Base-by-base conservation (phyloP, 2,329 filamentous ascomycete species). In the Xylariomycetidae sp. region DNA sequence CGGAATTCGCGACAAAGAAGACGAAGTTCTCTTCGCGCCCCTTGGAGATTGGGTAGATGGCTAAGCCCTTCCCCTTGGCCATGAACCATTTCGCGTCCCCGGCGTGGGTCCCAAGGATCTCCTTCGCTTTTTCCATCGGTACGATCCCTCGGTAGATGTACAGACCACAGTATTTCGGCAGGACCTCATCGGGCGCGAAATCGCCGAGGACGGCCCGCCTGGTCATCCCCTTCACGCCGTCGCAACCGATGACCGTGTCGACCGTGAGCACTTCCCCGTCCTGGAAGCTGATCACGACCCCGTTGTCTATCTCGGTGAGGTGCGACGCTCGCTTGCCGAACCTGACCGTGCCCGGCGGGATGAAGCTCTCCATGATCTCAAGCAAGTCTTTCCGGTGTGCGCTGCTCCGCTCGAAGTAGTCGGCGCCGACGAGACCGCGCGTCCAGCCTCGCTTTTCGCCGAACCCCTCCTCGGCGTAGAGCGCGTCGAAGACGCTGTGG, bases 361-460 rank as follows among this genome's bases (percentile, higher is more conserved):
- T 53, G 32, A 54, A 47, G 31, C 47, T 52, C 23, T 49, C 45
- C 60, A 68, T 61, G 25, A 65, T 62, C 18, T 66, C 58, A 8
- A 68, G 45, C 29, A 68, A 41, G 31, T 59, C 59, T 32, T 54
- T 61, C 22, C 64, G 49, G 39, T 67, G 64, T 5, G 62, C 63
- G 22, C 59, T 59, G 30, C 57, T 61, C 12, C 61, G 49, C 17
- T 54, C 57, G 37, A 59, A 65, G 26, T 56, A 56, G 16, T 47
- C 43, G 13, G 58, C 54, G 4, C 61, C 60, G 31, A 61, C 54
- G 9, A 52, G 49, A 7, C 54, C 60, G 2, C 58, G 54, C 15
- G 45, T 55, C 57, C 60, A 64, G 10, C 51, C 49, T 24, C 57
- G 48, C 26, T 50, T 52, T 26, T 54, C 48, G n/a, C 60, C 63